phyloP scores from a whole-genome alignment of 1,139 yeast species.

The Yamadazyma epiphylla region DNA sequence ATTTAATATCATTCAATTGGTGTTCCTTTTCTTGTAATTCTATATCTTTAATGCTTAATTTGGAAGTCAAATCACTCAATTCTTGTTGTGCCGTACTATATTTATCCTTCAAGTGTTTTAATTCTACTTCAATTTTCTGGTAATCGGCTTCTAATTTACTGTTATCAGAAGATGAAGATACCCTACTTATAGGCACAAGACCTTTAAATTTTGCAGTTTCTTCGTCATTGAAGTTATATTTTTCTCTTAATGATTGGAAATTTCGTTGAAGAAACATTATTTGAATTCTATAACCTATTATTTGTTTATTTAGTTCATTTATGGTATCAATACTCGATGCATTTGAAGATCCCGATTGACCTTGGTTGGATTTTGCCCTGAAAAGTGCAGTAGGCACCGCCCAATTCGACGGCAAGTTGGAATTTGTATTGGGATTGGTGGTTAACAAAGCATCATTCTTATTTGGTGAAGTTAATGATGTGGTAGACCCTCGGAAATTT shows the following conservation, averaged over 20 bases:
- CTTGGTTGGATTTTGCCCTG: too few relatives aligned
- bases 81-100: too few relatives aligned
- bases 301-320: constrained; percentile 26
- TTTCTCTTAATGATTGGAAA: constrained; percentile 34
- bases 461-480: constrained; percentile 6
- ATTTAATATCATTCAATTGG: too few relatives aligned
- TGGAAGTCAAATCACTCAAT: too few relatives aligned
- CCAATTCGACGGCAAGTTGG: too few relatives aligned
- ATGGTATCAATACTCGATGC: constrained; percentile 8
- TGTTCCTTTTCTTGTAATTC: constrained; percentile 25
- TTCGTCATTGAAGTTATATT: constrained; percentile 12
- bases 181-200: background rate
- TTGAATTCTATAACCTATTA: constrained; percentile 42
- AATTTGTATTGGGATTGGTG: constrained; percentile 11
- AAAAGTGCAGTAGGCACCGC: too few relatives aligned
- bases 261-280: constrained; percentile 40
- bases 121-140: background rate
- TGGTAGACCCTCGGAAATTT: constrained; percentile 22
- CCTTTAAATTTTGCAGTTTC: background rate
- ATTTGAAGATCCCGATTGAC: too few relatives aligned
- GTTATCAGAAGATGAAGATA: background rate
- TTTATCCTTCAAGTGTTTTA: too few relatives aligned
- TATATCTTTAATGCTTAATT: too few relatives aligned
- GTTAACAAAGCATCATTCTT: too few relatives aligned
- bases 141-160: constrained; percentile 2